Base-by-base conservation (phyloP, 192 early-diverging fungal species). In the Coemansia pectinata region DNA sequence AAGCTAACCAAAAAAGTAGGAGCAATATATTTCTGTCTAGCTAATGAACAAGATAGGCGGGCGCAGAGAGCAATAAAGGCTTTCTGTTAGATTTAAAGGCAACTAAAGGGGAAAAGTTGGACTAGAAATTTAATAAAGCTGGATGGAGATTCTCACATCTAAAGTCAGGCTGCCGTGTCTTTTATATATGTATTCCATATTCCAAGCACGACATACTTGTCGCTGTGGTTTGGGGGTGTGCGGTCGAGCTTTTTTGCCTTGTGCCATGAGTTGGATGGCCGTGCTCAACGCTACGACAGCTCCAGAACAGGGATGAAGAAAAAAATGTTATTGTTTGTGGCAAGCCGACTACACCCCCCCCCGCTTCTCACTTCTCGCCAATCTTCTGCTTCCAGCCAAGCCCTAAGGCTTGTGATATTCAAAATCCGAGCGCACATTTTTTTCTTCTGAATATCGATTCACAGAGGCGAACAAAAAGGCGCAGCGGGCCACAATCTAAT, bases 31-130 rank as follows among this genome's bases (percentile, higher is more conserved):
- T 40, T 12, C 5, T 29, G 50, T 6, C 31, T 57, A 29, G 48
- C n/a, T 52, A 52, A 27, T 52, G 48, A 10, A 52, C 48, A 52
- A 25, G 48, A 52, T 25, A 55, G 53, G 55, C 14, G 55, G 29
- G 25, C 0, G 31, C 31, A 58, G 31, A 2, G 55, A 12, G 11
- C 29, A 31, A 58, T 17, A 58, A 58, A 58, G 55, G 55, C 55
- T 58, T 58, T 58, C 55, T 58, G 55, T 55, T 58, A 58, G 27
- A 58, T 58, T 58, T 34, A 58, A 58, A 58, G 55, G 55, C 55
- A 58, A 58, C 55, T 58, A 34, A 31, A 19, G 23, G 3, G 55
- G 27, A 14, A 55, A 52, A 55, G 55, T 58, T 58, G 55, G 55
- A 33, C 55, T 58, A 58, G 27, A 64, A 36, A 63, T 64, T n/a